Conservation (phyloP, 2,329 filamentous ascomycete genomes). For the Fusarium beomiforme region DNA sequence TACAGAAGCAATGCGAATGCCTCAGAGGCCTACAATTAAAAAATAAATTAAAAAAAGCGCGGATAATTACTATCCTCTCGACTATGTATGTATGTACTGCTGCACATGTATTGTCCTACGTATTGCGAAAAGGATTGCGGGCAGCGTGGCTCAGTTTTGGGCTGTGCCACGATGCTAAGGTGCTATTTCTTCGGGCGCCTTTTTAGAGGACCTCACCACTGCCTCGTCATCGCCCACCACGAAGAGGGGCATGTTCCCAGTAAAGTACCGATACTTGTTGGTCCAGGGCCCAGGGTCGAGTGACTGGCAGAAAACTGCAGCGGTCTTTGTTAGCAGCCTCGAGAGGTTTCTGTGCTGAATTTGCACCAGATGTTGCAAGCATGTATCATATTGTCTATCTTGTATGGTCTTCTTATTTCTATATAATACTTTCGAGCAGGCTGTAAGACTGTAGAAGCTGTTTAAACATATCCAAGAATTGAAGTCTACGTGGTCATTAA, state of each 20-base stretch:
- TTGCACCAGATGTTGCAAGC: not conserved
- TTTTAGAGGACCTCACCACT: slow-evolving; percentile 40
- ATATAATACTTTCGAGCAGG: no score
- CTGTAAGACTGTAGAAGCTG: no score
- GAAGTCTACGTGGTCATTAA: not conserved
- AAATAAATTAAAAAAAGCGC: slow-evolving; percentile 31
- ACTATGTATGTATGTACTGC: not conserved
- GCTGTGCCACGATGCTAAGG: slow-evolving; percentile 42
- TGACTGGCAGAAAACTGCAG: slow-evolving; percentile 38
- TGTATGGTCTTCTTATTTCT: no score
- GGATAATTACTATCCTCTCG: not conserved
- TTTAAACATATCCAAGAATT: not conserved
- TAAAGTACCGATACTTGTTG: slow-evolving; percentile 45
- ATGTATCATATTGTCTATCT: no score
- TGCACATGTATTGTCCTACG: slow-evolving; percentile 21
- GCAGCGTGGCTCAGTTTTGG: slow-evolving; percentile 39
- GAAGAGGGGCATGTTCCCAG: slow-evolving; percentile 40
- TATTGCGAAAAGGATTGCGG: slow-evolving; percentile 18
- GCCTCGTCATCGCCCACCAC: slow-evolving; percentile 54
- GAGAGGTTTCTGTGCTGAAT: not conserved
- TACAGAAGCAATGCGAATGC: not conserved
- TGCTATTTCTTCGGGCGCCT: slow-evolving; percentile 21
- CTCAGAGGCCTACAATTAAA: slow-evolving; percentile 19
- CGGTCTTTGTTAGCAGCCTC: slow-evolving; percentile 13
- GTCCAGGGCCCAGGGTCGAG: slow-evolving; percentile 11